Base-by-base conservation (phyloP, 2,329 filamentous ascomycete species). In the Monilinia laxa region DNA sequence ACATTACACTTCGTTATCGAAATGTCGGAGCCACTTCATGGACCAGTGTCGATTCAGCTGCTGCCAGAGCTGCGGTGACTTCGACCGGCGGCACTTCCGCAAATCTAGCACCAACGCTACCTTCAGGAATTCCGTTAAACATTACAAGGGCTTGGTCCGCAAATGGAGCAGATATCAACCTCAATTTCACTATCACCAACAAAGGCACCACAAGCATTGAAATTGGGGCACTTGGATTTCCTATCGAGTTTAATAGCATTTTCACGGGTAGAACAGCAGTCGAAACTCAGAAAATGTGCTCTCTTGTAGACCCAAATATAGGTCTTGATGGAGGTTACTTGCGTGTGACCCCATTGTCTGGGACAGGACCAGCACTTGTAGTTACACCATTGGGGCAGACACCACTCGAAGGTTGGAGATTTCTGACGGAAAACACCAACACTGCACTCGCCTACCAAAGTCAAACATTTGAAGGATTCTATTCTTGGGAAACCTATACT, bases 231-330 rank as follows among this genome's bases (percentile, higher is more conserved):
- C 77, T 87, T 1, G 85, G 85, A 0, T 82, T 88, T 62, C 85
- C 85, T 0, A 80, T 84, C 25, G 84, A 86, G 72, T 85, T 87
- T 77, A 87, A 87, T 76, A 87, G 83, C 73, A 86, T 88, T 70
- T 87, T 87, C 71, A 85, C 81, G 16, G 78, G 78, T 55, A 80
- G 84, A 11, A 74, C 76, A 1, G 80, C 84, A 0, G 76, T 76
- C 2, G 80, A 84, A 9, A 85, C 82, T 9, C 80, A 82, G 64
- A 74, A 77, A 0, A 78, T 80, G 35, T 87, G 85, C 72, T 83
- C 83, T 0, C 78, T 87, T 3, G 79, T 83, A 0, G 85, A 88
- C 66, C 85, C 85, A 0, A 87, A 86, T 64, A 81, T 87, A n/a
- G 85, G 85, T 2, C 78, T 87, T 67, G 78, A 87, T 62, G 85